A percentile compares a stretch with the other conserved stretches of the same genome.
These are phyloP conservation scores for Amaranthus tricolor DNA, from an alignment of 179 eudicot species.

Conservation along the genomic window DNA sequence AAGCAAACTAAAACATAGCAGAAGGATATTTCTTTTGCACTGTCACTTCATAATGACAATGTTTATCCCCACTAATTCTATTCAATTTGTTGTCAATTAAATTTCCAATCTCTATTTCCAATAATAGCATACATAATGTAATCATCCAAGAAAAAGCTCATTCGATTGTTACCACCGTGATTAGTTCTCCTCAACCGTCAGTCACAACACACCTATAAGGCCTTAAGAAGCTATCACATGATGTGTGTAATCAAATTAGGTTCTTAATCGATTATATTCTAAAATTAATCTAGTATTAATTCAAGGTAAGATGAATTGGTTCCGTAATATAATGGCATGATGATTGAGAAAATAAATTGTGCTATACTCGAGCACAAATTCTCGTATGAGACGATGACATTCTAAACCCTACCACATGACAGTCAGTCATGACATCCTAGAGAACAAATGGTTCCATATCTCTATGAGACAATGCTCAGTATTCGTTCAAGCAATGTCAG, in stretches of 20 bases:
- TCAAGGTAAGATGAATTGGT: background rate
- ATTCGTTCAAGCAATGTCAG: background rate
- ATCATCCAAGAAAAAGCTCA: background rate
- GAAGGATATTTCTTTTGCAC: background rate
- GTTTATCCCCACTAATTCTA: too few species aligned
- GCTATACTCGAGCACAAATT: too few species aligned
- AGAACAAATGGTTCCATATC: background rate
- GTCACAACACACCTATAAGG: background rate
- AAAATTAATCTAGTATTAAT: background rate
- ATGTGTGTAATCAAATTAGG: background rate
- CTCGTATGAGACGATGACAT: too few species aligned
- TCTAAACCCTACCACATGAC: too few species aligned
- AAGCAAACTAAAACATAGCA: background rate
- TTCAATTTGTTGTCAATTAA: background rate
- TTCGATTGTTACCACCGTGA: conserved; percentile 1
- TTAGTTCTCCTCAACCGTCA: background rate
- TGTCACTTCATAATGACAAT: background rate
- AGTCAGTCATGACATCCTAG: background rate
- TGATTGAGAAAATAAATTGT: too few species aligned
- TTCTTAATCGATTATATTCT: background rate
- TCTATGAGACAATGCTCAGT: background rate
- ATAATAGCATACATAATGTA: background rate
- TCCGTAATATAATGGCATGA: background rate
- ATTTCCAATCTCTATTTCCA: background rate
- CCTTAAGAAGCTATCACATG: background rate